Evolutionary conservation across 805 yeast genomes (phyloP), one percentile per base, ranked within the genome.

Genomic region (Hanseniaspora clermontiae): DNA sequence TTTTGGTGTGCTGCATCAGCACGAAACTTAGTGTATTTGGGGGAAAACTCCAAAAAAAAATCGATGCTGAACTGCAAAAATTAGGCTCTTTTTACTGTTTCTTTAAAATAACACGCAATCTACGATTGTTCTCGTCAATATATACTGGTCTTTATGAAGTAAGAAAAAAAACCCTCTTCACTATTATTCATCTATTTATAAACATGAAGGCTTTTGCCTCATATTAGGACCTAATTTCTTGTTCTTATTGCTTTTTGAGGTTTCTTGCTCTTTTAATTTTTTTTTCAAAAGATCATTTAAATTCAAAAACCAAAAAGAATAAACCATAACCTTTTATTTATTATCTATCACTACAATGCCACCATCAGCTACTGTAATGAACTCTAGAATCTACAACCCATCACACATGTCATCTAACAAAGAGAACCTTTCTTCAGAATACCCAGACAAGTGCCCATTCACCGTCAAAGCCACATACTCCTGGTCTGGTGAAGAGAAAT

Each of bases 401-500:
- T 10, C 49, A 4, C 24, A 34, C 12, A 34, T 36, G 32, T n/a
- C 19, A 19, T 9, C 49, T 11, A 46, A 12, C 40, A 29, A 45
- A n/a, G 36, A 45, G 10, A 29, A 45, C n/a, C 20, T 9, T 20
- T n/a, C 14, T 29, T 3, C 40, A n/a, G 14, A 36, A 27, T 37
- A 49, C 32, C 77, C 77, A 36, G 70, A 71, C 32, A 72, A 78
- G 17, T 53, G 57, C n/a, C 95, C 95, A 4, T 87, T 87, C 68
- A 76, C 76, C 65, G 95, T 84, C 36, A 79, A 79, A 65, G 93
- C 98, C 10, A 78, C 78, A 42, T 91, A 86, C 66, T 87, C 96
- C 27, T 90, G 96, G 96, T 83, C 96, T 20, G 97, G 96, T 15
- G 89, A 88, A 64, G 81, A 85, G 63, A 86, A 82, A 56, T 84